These are phyloP conservation scores for Amanita jacksonii DNA, from an alignment of 768 basidiomycete species.

Conservation along the genomic window DNA sequence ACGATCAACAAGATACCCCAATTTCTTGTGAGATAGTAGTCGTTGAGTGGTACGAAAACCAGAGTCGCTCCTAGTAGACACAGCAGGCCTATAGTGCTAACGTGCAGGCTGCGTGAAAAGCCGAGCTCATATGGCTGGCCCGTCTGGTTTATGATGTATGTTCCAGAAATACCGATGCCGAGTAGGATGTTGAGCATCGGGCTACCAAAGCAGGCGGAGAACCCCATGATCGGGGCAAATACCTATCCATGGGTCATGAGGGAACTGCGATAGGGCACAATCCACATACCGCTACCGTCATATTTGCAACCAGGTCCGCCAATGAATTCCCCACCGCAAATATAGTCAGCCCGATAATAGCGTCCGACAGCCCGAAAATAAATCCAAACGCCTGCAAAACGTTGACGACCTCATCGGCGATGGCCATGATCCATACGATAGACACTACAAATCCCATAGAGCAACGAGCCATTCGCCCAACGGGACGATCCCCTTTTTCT, in stretches of 20 bases:
- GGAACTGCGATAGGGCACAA: background rate
- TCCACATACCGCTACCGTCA: slow-evolving; percentile 77
- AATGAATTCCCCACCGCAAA: slow-evolving; percentile 96
- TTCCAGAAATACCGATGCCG: slow-evolving; percentile 87
- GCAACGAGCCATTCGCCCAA: slow-evolving; percentile 63
- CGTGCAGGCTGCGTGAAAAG: slow-evolving; percentile 76
- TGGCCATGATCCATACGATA: slow-evolving; percentile 97
- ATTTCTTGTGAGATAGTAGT: slow-evolving; percentile 63
- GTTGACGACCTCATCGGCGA: slow-evolving; percentile 91
- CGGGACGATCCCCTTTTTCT: slow-evolving; percentile 44
- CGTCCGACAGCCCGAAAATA: slow-evolving; percentile 93
- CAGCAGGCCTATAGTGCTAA: slow-evolving; percentile 79
- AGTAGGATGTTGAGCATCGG: slow-evolving; percentile 89
- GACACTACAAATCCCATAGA: slow-evolving; percentile 87
- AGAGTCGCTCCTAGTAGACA: slow-evolving; percentile 65
- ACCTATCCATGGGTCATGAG: slow-evolving; percentile 28
- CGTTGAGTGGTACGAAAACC: slow-evolving; percentile 78
- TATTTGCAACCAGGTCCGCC: slow-evolving; percentile 95
- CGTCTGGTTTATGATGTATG: slow-evolving; percentile 67
- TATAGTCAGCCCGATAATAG: slow-evolving; percentile 93
- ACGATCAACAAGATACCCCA: slow-evolving; percentile 80
- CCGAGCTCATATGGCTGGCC: slow-evolving; percentile 57
- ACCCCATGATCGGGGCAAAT: slow-evolving; percentile 90
- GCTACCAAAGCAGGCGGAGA: slow-evolving; percentile 90
- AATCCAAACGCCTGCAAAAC: slow-evolving; percentile 72